phyloP scores from a whole-genome alignment of 2,329 filamentous ascomycete genomes.

The Metarhizium album region DNA sequence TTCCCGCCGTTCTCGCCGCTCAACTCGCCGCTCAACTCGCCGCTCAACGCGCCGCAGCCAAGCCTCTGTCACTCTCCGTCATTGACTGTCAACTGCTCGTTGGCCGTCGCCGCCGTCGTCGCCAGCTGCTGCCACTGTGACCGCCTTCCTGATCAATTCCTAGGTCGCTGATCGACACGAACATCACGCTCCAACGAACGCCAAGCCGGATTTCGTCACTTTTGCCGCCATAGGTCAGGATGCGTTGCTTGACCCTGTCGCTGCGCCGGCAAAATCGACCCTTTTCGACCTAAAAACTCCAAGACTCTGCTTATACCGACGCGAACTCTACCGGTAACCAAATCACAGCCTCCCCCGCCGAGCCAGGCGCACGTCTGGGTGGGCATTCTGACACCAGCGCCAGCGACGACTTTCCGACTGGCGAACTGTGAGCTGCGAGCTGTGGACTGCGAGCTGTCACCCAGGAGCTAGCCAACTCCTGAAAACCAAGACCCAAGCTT shows the following conservation, averaged over 20 bases:
- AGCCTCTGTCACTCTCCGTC: neutral
- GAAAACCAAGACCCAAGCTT: no score
- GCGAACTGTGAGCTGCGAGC: neutral
- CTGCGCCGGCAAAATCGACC: neutral
- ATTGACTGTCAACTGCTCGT: no score
- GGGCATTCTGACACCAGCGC: neutral
- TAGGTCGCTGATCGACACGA: neutral
- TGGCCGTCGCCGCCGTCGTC: neutral
- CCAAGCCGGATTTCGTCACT: neutral
- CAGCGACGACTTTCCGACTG: neutral
- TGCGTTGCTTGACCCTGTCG: neutral
- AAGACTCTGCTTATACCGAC: neutral
- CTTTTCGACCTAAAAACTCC: neutral
- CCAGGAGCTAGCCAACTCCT: no score
- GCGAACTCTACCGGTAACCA: neutral
- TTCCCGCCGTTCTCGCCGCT: no score
- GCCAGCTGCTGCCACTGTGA: neutral
- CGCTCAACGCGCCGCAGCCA: no score
- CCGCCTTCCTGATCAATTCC: neutral
- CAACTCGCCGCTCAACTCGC: no score
- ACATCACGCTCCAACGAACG: neutral
- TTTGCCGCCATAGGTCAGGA: neutral
- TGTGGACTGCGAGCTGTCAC: no score
- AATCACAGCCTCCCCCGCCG: neutral
- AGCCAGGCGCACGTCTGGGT: neutral